Conservation (phyloP, 441 rosid species). For the Erodium texanum region DNA sequence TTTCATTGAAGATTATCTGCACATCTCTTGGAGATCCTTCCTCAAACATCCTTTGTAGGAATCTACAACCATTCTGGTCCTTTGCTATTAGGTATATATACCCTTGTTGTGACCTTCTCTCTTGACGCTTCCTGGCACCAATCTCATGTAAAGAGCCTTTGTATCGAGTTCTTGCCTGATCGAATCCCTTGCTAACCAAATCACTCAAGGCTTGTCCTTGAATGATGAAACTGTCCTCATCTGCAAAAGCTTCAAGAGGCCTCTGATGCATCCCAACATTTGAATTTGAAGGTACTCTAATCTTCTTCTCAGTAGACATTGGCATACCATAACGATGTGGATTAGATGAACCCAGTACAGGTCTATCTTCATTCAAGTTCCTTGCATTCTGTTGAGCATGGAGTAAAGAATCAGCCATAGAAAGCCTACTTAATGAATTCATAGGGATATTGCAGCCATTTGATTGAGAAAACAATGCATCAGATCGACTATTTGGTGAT, state of each 20-base stretch:
- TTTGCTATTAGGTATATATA: slow-evolving; percentile 38
- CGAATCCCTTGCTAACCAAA: slow-evolving; percentile 16
- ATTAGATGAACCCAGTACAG: slow-evolving; percentile 15
- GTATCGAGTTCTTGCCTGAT: slow-evolving; percentile 15
- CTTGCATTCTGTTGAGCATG: slow-evolving; percentile 14
- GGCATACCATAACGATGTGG: slow-evolving; percentile 20
- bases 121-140: slow-evolving; percentile 17
- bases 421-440: slow-evolving; percentile 14
- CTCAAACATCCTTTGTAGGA: slow-evolving; percentile 34
- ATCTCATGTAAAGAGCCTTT: slow-evolving; percentile 11
- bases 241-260: slow-evolving; percentile 21
- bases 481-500: slow-evolving; percentile 3
- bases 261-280: slow-evolving; percentile 7
- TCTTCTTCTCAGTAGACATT: slow-evolving; percentile 19
- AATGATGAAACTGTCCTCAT: slow-evolving; percentile 26
- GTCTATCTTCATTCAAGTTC: slow-evolving; percentile 19
- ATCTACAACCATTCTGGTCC: slow-evolving; percentile 53
- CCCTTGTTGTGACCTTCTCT: slow-evolving; percentile 27
- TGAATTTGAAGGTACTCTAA: slow-evolving; percentile 18
- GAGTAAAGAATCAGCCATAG: slow-evolving; percentile 15
- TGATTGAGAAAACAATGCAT: slow-evolving; percentile 15
- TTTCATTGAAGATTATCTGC: slow-evolving; percentile 33
- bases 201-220: slow-evolving; percentile 21
- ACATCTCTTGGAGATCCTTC: slow-evolving; percentile 38
- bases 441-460: slow-evolving; percentile 13